Base-by-base conservation (phyloP, 176 grass and related monocot genomes). In the Musa acuminata region DNA sequence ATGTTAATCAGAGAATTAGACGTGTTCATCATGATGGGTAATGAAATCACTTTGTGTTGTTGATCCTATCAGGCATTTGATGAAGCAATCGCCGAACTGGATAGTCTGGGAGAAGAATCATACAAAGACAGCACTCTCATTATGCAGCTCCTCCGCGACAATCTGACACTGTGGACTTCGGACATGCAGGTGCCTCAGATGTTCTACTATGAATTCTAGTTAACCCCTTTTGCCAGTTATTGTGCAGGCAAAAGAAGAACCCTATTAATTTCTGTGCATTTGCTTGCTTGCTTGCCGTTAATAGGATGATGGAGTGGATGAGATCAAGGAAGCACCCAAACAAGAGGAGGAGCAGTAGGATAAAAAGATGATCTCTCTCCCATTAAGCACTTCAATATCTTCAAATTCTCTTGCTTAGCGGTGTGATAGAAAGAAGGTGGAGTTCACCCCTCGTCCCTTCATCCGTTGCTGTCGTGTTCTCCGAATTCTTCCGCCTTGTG, bases 81-180 rank as follows among this genome's bases (percentile, higher is more conserved):
- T 60, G 57, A 60, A 60, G 57, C 57, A 21, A 60, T 60, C 8
- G 57, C 57, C 8, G 57, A 60, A n/a, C 57, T 60, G 16, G 57
- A 60, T 60, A 60, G 19, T 0, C 57, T 60, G 8, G 57, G 57
- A 60, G 57, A 60, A 19, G 57, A 60, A 60, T 60, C 57, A n/a
- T 60, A 60, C 57, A 60, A 60, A n/a, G 57, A 60, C 57, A 60
- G 57, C 57, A 60, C 57, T n/a, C 57, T 60, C 14, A 60, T 60
- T 60, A 60, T 60, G 57, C 57, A 60, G 57, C 57, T 60, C n/a
- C 57, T 60, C 7, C 57, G 57, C 2, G 57, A 60, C 57, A 60
- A 60, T 8, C 57, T 60, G 2, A 60, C 57, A 60, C 8, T 60
- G 57, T 60, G 57, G 57, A 60, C 57, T 60, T 60, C 57, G n/a